Base-by-base conservation (phyloP, 768 basidiomycete genomes). In the Pulveroboletus frians region DNA sequence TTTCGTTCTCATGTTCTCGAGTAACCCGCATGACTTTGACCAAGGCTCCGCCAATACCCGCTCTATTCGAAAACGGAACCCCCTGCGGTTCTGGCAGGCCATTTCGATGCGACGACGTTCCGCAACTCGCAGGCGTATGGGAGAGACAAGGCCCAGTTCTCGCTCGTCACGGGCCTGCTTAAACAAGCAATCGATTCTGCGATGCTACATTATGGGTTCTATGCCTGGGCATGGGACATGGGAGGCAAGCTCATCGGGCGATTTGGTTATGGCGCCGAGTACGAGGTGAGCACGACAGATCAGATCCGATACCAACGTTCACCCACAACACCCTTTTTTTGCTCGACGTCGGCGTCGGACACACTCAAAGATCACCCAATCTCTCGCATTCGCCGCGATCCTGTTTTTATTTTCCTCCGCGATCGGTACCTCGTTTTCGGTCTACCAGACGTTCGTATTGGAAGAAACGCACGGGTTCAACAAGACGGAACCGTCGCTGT, bases 391-490 rank as follows among this genome's bases (percentile, higher is more conserved):
- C 64, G 76, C 83, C 3, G 79, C 78, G 46, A 62, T 87, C 36
- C 69, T 95, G 37, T 83, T 79, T 59, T 65, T 87, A 49, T 46
- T 82, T 35, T 85, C 85, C 3, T 77, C 82, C 0, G 64, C 89
- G 26, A 83, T 91, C 2, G 72, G 78, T 8, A 72, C 93, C 10
- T 92, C 95, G 17, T 71, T 92, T 36, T 81, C 79, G 29, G 73
- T 85, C 20, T 97, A 96, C 71, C 78, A 83, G 52, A 96, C 92
- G 3, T 99, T 99, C 63, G 87, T 93, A 5, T 75, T 98, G 34
- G 96, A 98, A 69, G 87, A 95, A 64, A 87, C 85, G 55, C 92
- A 96, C 55, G 94, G 94, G 1, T 98, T 97, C 76, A 99, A 98
- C 78, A 96, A 98, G 71, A 93, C 84, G 5, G 90, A 92, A 0